phyloP scores from a whole-genome alignment of 192 early-diverging fungal genomes.

The Spizellomyces punctatus region DNA sequence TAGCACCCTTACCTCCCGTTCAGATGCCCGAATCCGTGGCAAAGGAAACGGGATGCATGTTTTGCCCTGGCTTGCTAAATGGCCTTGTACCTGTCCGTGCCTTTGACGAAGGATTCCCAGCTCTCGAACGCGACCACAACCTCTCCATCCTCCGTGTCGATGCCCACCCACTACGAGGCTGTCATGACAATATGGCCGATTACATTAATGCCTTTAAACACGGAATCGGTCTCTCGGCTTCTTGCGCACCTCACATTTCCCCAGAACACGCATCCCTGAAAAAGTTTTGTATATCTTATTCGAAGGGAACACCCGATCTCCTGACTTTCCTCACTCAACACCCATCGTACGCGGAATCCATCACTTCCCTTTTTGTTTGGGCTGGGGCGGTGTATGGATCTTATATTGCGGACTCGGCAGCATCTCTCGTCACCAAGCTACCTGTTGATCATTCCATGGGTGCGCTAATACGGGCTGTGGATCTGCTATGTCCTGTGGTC shows the following conservation, averaged over 20 bases:
- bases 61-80: conserved; percentile 6
- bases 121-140: not conserved
- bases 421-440: not conserved
- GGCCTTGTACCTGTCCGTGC: conserved; percentile 10
- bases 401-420: not conserved
- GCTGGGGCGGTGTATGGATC: conserved; percentile 3
- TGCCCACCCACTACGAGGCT: conserved; percentile 3
- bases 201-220: not conserved
- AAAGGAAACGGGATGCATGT: not conserved
- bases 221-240: not conserved
- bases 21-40: not conserved
- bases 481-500: conserved; percentile 1
- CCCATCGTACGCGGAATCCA: not conserved
- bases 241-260: not conserved
- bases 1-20: not conserved
- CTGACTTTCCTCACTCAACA: not conserved
- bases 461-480: not conserved
- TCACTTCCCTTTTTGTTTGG: not conserved
- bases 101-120: not conserved
- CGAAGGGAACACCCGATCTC: conserved; percentile 7
- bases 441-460: not conserved
- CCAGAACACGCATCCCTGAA: not conserved
- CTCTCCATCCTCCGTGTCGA: conserved; percentile 2
- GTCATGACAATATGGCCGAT: not conserved
- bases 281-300: not conserved